Evolutionary conservation across 257 asterid species (phyloP).

Genomic region (Nyctanthes arbortristis): DNA sequence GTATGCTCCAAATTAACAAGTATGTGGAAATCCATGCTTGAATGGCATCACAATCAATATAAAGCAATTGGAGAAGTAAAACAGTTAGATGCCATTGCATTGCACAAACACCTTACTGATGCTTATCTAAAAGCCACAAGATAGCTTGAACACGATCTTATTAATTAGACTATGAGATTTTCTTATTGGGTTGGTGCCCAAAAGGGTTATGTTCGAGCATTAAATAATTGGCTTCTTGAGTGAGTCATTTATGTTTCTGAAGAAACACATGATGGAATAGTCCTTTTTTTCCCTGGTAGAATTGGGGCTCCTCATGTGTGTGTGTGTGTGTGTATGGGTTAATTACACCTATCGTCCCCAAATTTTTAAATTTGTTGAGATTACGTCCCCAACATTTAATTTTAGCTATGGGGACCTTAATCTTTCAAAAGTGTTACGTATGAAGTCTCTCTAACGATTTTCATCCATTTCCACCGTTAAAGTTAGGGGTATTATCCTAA

Average conservation of each 20-base stretch:
- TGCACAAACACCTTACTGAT: conserved; percentile 61
- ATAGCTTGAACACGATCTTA: conserved; percentile 74
- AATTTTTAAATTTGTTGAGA: too few species aligned
- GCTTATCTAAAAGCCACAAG: conserved; percentile 77
- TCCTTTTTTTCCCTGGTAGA: conserved; percentile 88
- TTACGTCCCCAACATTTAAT: too few species aligned
- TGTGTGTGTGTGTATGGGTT: too few species aligned
- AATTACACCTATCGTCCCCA: too few species aligned
- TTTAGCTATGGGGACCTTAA: too few species aligned
- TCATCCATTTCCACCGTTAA: too few species aligned
- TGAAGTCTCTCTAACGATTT: too few species aligned
- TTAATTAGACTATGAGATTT: conserved; percentile 80
- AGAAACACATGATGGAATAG: conserved; percentile 84
- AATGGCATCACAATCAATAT: conserved; percentile 80
- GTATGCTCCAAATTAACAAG: conserved; percentile 50
- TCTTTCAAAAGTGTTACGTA: too few species aligned
- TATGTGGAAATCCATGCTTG: conserved; percentile 96
- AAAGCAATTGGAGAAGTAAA: conserved; percentile 83
- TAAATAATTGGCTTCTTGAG: conserved; percentile 88
- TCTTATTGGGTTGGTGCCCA: conserved; percentile 81
- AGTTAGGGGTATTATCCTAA: too few species aligned
- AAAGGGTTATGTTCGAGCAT: conserved; percentile 66
- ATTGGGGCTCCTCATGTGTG: conserved; percentile 90
- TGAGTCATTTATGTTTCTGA: conserved; percentile 85
- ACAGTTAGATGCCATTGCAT: conserved; percentile 66